phyloP scores from a whole-genome alignment of 2,329 filamentous ascomycete genomes.

The Monosporascus cannonballus region DNA sequence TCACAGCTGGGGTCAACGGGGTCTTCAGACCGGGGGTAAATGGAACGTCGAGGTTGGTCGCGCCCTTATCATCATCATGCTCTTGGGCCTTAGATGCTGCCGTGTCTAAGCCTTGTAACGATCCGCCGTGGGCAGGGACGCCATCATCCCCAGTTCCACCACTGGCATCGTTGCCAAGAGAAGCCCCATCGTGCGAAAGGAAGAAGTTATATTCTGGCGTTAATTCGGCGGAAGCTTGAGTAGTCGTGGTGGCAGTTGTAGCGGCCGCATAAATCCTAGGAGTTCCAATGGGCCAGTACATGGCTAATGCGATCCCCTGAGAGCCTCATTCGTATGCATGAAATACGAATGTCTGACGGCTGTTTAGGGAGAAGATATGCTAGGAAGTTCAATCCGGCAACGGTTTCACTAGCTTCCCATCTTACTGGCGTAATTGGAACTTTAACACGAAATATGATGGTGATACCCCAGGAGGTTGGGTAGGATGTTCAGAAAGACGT shows the following conservation, averaged over 20 bases:
- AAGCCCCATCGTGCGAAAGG: constrained; percentile 56
- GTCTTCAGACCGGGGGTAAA: constrained; percentile 40
- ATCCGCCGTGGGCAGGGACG: constrained; percentile 29
- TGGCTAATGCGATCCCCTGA: constrained; percentile 39
- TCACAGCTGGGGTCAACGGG: constrained; percentile 51
- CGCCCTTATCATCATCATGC: constrained; percentile 19
- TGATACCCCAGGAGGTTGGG: too few species aligned
- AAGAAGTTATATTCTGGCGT: constrained; percentile 31
- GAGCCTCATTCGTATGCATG: constrained; percentile 27
- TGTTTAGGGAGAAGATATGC: constrained; percentile 5
- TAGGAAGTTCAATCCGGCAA: constrained; percentile 6
- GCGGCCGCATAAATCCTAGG: constrained; percentile 76
- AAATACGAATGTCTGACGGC: constrained; percentile 3
- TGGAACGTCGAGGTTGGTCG: constrained; percentile 29
- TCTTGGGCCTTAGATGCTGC: constrained; percentile 15
- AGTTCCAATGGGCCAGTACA: constrained; percentile 90
- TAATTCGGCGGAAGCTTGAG: constrained; percentile 41
- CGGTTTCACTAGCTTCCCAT: constrained; percentile 11
- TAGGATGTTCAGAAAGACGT: too few species aligned
- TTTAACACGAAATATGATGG: too few species aligned
- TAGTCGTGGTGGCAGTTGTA: constrained; percentile 69
- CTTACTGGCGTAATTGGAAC: too few species aligned
- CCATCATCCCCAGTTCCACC: constrained; percentile 15
- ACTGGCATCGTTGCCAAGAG: constrained; percentile 28
- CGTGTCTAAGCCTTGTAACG: constrained; percentile 17